phyloP scores from a whole-genome alignment of 805 yeast species.

The Clavispora vitiphila region DNA sequence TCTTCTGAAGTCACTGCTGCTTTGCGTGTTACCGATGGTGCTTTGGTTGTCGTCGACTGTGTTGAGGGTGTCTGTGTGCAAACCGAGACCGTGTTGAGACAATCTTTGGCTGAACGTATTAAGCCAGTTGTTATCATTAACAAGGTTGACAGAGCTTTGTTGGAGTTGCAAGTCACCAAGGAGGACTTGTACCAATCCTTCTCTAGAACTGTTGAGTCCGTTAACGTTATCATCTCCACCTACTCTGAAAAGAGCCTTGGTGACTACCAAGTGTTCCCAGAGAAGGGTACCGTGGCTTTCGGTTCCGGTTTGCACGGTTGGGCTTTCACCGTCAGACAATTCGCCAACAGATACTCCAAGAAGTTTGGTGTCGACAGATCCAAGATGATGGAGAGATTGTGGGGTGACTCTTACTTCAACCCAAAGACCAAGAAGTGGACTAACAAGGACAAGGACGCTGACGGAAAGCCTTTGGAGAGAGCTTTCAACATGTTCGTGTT shows the following conservation, averaged over 20 bases:
- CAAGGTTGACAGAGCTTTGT: slow-evolving; percentile 99
- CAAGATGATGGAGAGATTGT: slow-evolving; percentile 98
- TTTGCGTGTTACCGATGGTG: slow-evolving; percentile 99
- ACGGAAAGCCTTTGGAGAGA: slow-evolving; percentile 94
- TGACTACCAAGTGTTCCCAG: slow-evolving; percentile 98
- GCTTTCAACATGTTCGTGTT: slow-evolving; percentile 99
- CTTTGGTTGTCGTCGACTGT: slow-evolving; percentile 97
- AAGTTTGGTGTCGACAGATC: slow-evolving; percentile 97
- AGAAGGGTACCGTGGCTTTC: slow-evolving; percentile 97
- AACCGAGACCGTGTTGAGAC: slow-evolving; percentile 99
- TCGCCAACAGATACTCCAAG: slow-evolving; percentile 96
- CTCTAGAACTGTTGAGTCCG: slow-evolving; percentile 98
- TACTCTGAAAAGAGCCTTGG: slow-evolving; percentile 87
- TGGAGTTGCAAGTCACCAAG: slow-evolving; percentile 97
- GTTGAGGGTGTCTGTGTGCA: slow-evolving; percentile 99
- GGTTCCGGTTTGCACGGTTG: slow-evolving; percentile 99
- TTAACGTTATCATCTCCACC: slow-evolving; percentile 95
- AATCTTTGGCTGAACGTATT: slow-evolving; percentile 98
- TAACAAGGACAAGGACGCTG: slow-evolving; percentile 91
- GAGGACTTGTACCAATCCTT: slow-evolving; percentile 98
- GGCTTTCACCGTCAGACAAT: slow-evolving; percentile 99
- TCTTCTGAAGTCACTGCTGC: slow-evolving; percentile 99
- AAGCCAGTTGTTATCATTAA: slow-evolving; percentile 97
- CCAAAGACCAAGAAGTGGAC: slow-evolving; percentile 99
- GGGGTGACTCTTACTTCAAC: slow-evolving; percentile 99